phyloP scores from a whole-genome alignment of 352 stramenopile species.

The Discostella stelligera region DNA sequence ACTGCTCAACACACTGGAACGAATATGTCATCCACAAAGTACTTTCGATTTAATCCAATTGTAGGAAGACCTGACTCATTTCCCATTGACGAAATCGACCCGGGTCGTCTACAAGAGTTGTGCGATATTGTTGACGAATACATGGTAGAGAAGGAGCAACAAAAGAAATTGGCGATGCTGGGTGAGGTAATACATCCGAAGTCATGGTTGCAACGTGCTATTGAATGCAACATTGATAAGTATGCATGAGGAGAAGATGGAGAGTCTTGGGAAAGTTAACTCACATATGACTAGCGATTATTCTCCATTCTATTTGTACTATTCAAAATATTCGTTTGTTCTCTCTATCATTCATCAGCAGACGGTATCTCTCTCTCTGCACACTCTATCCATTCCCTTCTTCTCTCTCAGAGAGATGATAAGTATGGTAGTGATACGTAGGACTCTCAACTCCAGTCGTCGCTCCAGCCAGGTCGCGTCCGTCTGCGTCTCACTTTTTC shows the following conservation, averaged over 20 bases:
- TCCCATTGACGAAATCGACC: slow-evolving; percentile 78
- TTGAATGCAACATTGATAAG: slow-evolving; percentile 9
- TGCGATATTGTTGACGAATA: slow-evolving; percentile 69
- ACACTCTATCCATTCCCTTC: too few species aligned
- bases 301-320: too few species aligned
- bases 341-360: too few species aligned
- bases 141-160: slow-evolving; percentile 66
- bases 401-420: too few species aligned
- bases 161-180: slow-evolving; percentile 50
- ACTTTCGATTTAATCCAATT: slow-evolving; percentile 78
- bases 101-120: slow-evolving; percentile 60
- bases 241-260: background rate
- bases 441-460: too few species aligned
- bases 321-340: too few species aligned
- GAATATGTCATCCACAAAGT: slow-evolving; percentile 64
- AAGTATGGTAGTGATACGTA: too few species aligned
- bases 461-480: too few species aligned
- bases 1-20: slow-evolving; percentile 37
- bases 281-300: too few species aligned
- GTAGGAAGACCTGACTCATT: slow-evolving; percentile 74
- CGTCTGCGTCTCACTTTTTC: too few species aligned
- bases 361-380: too few species aligned
- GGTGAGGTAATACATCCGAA: slow-evolving; percentile 41
- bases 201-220: slow-evolving; percentile 8
- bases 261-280: too few species aligned